These are phyloP conservation scores for Penicillium sp. DNA, from an alignment of 2,329 filamentous ascomycete genomes.

Conservation along the genomic window DNA sequence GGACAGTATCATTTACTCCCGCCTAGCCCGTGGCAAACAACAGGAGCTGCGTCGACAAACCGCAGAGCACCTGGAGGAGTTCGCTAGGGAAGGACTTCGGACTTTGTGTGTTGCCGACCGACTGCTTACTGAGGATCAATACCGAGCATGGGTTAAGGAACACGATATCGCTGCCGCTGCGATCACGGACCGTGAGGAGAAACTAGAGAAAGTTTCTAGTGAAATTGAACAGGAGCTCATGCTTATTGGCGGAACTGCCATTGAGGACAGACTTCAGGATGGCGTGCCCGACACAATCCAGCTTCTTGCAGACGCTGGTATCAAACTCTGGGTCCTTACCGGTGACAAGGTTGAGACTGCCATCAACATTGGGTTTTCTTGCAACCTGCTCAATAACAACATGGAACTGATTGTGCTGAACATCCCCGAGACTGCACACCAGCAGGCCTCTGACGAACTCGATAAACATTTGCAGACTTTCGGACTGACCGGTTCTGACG, in stretches of 20 bases:
- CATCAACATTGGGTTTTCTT: slow-evolving; percentile 99
- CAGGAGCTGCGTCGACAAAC: slow-evolving; percentile 76
- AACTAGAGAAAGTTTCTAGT: slow-evolving; percentile 84
- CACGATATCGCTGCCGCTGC: slow-evolving; percentile 85
- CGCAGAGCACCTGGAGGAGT: slow-evolving; percentile 93
- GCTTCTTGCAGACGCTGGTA: slow-evolving; percentile 84
- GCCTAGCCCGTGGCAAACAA: slow-evolving; percentile 81
- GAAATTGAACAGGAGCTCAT: slow-evolving; percentile 85
- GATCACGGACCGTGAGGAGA: slow-evolving; percentile 83
- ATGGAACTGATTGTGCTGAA: slow-evolving; percentile 96
- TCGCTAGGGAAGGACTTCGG: slow-evolving; percentile 88
- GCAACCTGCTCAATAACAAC: slow-evolving; percentile 93
- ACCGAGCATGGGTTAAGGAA: slow-evolving; percentile 76
- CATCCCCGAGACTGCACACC: slow-evolving; percentile 69
- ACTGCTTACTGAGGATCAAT: slow-evolving; percentile 77
- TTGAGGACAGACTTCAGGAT: slow-evolving; percentile 94
- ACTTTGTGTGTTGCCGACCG: slow-evolving; percentile 91
- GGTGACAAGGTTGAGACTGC: slow-evolving; percentile 99
- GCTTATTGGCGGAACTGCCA: slow-evolving; percentile 88
- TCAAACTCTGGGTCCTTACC: slow-evolving; percentile 97
- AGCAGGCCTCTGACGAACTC: slow-evolving; percentile 65
- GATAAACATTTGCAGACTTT: slow-evolving; percentile 72
- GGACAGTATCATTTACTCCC: slow-evolving; percentile 94
- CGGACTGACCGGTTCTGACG: slow-evolving; percentile 75
- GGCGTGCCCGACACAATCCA: slow-evolving; percentile 95